Base-by-base conservation (phyloP, 345 rosid species). In the Brassica carinata region DNA sequence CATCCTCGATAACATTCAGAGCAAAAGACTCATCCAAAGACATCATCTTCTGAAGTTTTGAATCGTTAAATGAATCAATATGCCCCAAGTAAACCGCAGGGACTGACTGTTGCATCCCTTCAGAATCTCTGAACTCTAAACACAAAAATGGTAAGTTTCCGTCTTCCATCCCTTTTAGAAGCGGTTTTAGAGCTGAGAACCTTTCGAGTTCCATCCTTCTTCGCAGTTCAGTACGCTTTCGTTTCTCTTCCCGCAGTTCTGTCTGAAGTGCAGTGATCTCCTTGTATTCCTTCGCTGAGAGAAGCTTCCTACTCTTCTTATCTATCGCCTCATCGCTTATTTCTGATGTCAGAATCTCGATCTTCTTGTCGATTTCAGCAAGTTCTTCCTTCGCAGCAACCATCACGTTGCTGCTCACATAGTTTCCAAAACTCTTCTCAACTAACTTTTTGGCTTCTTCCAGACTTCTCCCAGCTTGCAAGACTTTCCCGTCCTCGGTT, bases 361-460 rank as follows among this genome's bases (percentile, higher is more conserved):
- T 89, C 85, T 93, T 94, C 69, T 85, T 85, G 82, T 88, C 86
- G 58, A 92, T 92, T 82, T 85, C 90, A 66, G 86, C 85, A 63
- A 93, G 94, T 85, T 96, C 97, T 74, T 89, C 96, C 84, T 93
- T 90, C 10, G 99, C 92, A 77, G 99, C 92, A 82, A 90, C 81
- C 97, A 79, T 90, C 62, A 96, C 99, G 72, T 89, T 91, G 86
- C 98, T 96, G 64, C 99, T 90, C 75, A 93, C 89, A 71, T 93
- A 96, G 83, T 93, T 96, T 77, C 99, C 99, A 55, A 96, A 93
- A 86, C 99, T 96, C 85, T 86, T 86, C 84, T 92, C 99, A 74
- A 96, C 96, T 85, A 96, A 75, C 77, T 91, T 90, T 85, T 91
- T 90, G 73, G 99, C 97, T 87, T 91, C 98, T 79, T 93, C 98